Base-by-base conservation (phyloP, 768 basidiomycete genomes). In the Pisolithus orientalis region DNA sequence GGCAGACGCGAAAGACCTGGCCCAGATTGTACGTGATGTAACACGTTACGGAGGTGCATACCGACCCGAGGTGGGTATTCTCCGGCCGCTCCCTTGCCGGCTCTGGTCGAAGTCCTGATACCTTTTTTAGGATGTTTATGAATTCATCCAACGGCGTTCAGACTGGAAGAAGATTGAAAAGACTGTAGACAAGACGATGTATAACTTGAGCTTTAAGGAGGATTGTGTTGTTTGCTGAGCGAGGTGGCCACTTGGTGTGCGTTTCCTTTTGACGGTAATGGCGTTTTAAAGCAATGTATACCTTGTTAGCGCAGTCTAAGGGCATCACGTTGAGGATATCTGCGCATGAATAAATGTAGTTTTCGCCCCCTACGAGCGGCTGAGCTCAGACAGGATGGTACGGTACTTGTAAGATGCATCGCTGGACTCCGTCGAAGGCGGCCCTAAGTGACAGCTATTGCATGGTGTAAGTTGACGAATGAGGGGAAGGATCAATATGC, bases 131-230 rank as follows among this genome's bases (percentile, higher is more conserved):
- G 95, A 97, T 64, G 78, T 97, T 47, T 97, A 97, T 65, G 95
- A 98, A 67, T 95, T 97, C 61, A 90, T 97, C 61, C 91, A 94
- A 64, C 76, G 94, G 21, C 79, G 94, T 32, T 88, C 90, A 6
- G 95, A 99, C 66, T 98, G 95, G 95, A 95, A 96, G 73, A 94
- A 90, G 73, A 98, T 98, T 54, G 94, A 98, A 67, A 95, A 92
- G 70, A 85, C 82, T 27, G 96, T 98, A 47, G 91, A 93, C 72
- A 91, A 92, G 74, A 84, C 90, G 46, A 93, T 94, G 90, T 94
- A 93, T 70, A 92, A 88, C 68, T 69, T 94, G 47, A 90, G 87
- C 65, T 90, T 95, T 63, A 93, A 90, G 63, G 94, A 96, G 65
- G 94, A 96, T 64, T 96, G 94, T 74, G 62, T 82, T 27, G 61